A percentile compares a stretch with the other conserved stretches of the same genome.
These are phyloP conservation scores for Pseudogymnoascus sp. DNA, from an alignment of 2,329 filamentous ascomycete genomes.

Conservation along the genomic window DNA sequence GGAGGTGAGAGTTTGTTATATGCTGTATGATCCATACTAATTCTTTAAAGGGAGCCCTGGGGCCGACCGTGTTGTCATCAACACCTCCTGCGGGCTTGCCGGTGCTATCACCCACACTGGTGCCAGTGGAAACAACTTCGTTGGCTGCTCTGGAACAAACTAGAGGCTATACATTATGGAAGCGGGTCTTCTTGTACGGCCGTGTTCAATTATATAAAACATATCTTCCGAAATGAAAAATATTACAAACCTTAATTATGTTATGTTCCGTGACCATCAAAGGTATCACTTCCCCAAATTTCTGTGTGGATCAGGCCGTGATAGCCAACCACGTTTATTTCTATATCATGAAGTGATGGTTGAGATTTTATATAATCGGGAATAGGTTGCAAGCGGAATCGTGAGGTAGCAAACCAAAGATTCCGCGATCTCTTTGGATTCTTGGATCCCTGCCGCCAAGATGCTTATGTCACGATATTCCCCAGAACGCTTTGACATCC, in stretches of 20 bases:
- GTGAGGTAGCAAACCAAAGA: too few relatives aligned
- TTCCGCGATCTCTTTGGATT: not conserved
- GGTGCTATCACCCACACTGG: slow-evolving; percentile 64
- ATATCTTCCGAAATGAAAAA: not conserved
- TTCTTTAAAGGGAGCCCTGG: slow-evolving; percentile 47
- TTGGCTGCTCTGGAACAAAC: slow-evolving; percentile 40
- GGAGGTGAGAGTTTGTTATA: slow-evolving; percentile 37
- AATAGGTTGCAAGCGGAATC: not conserved
- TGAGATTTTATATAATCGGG: not conserved
- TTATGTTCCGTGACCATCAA: not conserved
- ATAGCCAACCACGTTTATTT: not conserved
- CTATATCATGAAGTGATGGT: not conserved
- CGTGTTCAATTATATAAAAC: not conserved
- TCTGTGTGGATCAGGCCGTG: not conserved
- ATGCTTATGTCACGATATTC: not conserved
- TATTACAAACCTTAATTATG: not conserved
- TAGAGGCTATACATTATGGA: not conserved
- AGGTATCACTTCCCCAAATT: not conserved
- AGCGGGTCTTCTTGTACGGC: not conserved
- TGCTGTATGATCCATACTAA: slow-evolving; percentile 9
- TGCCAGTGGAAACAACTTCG: slow-evolving; percentile 59
- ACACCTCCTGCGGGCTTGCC: slow-evolving; percentile 45
- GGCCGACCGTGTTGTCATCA: slow-evolving; percentile 59
- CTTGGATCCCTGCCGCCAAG: not conserved
- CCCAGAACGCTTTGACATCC: not conserved